Evolutionary conservation across 257 asterid genomes (phyloP), one percentile per base, ranked within the genome.

Genomic region (Salvia rosmarinus): DNA sequence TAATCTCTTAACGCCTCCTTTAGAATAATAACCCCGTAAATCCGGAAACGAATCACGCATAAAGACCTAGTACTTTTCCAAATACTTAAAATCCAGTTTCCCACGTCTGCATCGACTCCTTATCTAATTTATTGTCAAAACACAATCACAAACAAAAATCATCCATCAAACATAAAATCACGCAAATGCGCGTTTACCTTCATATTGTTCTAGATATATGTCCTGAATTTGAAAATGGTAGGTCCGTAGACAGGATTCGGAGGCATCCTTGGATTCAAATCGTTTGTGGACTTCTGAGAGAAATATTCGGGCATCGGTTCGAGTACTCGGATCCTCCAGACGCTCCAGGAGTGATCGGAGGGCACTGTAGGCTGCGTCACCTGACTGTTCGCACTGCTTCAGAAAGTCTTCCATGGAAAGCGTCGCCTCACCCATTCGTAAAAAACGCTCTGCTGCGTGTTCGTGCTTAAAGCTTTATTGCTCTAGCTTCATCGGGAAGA

Each of bases 341-440:
- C 95, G 87, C 80, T 89, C 97, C 42, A 91, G 85, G 56, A 91
- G 83, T 35, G 93, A 91, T 81, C 98, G 93, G 74, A 89, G 85
- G 23, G 84, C 90, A 39, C 88, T 65, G 96, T 94, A 94, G 17
- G 99, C 98, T 13, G 89, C 83, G 73, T 94, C 99, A 32, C 99
- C 97, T 51, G 99, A 94, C 52, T 72, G 84, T 57, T 79, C 25
- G 73, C 99, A 91, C 78, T 84, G 89, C 71, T 79, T 82, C 73
- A 94, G 71, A 66, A 94, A 94, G 34, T 89, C 93, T 40, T 94
- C 98, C 85, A 87, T 76, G 71, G 46, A 8, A 7, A 13, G 19
- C 32, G 7, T 37, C 42, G 9, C 42, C 7, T 0, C 42, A 5
- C 42, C 42, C 42, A 37, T 37, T 37, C 9, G 9, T 37, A 37